Conservation (phyloP, 2,329 filamentous ascomycete genomes). For the Sphaerostilbella broomeana region DNA sequence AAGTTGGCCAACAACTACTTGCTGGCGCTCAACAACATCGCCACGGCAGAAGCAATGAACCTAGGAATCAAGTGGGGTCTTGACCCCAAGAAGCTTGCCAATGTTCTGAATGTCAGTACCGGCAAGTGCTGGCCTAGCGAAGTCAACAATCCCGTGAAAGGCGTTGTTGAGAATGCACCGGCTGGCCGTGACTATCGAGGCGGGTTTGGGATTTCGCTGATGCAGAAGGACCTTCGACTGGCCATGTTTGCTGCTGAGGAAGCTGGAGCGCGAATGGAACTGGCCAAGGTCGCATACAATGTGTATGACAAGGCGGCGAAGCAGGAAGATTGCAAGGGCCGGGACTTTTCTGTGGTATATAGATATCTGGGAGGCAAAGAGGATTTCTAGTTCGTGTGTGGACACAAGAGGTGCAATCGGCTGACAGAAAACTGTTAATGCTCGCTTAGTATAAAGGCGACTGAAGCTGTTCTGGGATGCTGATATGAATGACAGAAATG, state of each 20-base stretch:
- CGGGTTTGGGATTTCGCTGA: slow-evolving; percentile 69
- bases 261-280: slow-evolving; percentile 57
- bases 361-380: slow-evolving; percentile 54
- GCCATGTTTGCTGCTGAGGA: slow-evolving; percentile 66
- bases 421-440: no score
- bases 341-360: slow-evolving; percentile 79
- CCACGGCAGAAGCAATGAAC: slow-evolving; percentile 60
- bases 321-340: slow-evolving; percentile 55
- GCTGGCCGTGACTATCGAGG: slow-evolving; percentile 69
- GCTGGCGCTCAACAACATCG: slow-evolving; percentile 84
- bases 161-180: slow-evolving; percentile 70
- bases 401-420: no score
- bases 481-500: no score
- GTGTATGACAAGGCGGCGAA: slow-evolving; percentile 63
- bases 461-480: no score
- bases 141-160: slow-evolving; percentile 88
- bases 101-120: slow-evolving; percentile 87
- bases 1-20: slow-evolving; percentile 98
- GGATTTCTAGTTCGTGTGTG: no score
- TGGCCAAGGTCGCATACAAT: slow-evolving; percentile 55
- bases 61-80: slow-evolving; percentile 56
- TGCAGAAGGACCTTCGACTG: slow-evolving; percentile 73
- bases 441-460: no score
- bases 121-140: slow-evolving; percentile 96
- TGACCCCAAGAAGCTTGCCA: slow-evolving; percentile 60